A percentile compares a stretch with the other conserved stretches of the same genome.
These are phyloP conservation scores for Daldinia childiae DNA, from an alignment of 495 filamentous ascomycete species.

Conservation along the genomic window DNA sequence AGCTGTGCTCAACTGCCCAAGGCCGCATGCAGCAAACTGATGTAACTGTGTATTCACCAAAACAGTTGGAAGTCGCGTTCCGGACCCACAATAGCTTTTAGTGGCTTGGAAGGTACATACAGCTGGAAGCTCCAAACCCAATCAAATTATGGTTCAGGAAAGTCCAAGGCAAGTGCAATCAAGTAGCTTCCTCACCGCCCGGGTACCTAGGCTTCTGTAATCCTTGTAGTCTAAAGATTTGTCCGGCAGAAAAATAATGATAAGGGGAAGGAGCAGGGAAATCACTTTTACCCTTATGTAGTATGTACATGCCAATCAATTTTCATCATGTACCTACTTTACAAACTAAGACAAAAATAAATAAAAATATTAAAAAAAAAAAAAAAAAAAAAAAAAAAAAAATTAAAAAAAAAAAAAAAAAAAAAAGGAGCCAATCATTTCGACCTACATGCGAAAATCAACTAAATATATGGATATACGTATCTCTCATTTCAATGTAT, in stretches of 20 bases:
- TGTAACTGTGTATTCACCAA: constrained; percentile 10
- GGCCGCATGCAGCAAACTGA: constrained; percentile 20
- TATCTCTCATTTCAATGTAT: not conserved
- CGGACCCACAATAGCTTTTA: constrained; percentile 35
- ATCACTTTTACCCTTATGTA: not conserved
- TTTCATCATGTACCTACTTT: not conserved
- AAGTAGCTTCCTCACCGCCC: constrained; percentile 33
- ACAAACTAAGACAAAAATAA: not conserved
- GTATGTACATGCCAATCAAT: not conserved
- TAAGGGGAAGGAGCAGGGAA: constrained; percentile 6
- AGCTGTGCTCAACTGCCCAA: constrained; percentile 26
- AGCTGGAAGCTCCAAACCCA: not conserved
- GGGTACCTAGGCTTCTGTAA: not conserved
- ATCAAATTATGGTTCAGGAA: constrained; percentile 11
- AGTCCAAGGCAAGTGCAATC: not conserved
- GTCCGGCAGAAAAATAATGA: constrained; percentile 28
- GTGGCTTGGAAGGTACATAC: not conserved
- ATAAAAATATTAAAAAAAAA: not conserved
- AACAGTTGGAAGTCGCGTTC: constrained; percentile 13
- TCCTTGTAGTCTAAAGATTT: constrained; percentile 5
- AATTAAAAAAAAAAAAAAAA: not conserved
- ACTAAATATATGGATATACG: not conserved
- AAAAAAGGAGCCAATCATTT: not conserved
- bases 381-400: not conserved
- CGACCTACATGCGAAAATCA: not conserved